phyloP scores from a whole-genome alignment of 2,329 filamentous ascomycete genomes.

The Fusarium staphyleae region DNA sequence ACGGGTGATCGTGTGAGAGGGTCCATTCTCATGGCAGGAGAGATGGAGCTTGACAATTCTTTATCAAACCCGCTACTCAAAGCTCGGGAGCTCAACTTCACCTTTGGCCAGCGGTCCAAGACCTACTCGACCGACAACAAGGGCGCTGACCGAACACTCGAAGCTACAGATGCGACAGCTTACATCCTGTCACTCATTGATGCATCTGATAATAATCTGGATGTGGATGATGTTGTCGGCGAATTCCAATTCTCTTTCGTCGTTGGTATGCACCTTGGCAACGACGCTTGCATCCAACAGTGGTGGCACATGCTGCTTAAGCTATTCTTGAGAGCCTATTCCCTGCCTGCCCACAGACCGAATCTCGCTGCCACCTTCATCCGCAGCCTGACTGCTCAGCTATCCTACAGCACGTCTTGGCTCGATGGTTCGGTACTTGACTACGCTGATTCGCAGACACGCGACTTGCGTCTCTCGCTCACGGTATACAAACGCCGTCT shows the following conservation, averaged over 20 bases:
- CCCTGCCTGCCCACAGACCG: conserved; percentile 53
- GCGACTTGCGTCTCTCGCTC: conserved; percentile 55
- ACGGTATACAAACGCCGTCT: conserved; percentile 63
- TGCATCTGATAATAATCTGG: conserved; percentile 31
- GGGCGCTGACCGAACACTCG: conserved; percentile 50
- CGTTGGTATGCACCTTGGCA: conserved; percentile 64
- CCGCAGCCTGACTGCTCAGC: conserved; percentile 60
- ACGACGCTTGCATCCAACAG: conserved; percentile 66
- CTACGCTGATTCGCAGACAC: conserved; percentile 42
- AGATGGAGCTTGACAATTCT: conserved; percentile 51
- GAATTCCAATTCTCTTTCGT: conserved; percentile 68
- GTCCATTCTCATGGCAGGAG: conserved; percentile 48
- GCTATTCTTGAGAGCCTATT: conserved; percentile 59
- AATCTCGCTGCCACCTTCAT: conserved; percentile 56
- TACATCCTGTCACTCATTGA: conserved; percentile 54
- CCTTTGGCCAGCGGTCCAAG: conserved; percentile 53
- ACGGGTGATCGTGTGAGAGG: conserved; percentile 61
- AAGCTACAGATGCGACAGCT: conserved; percentile 57
- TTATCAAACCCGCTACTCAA: conserved; percentile 46
- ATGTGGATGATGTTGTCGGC: conserved; percentile 58
- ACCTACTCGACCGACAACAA: conserved; percentile 51
- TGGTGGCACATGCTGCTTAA: conserved; percentile 65
- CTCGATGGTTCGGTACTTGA: conserved; percentile 56
- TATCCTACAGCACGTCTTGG: conserved; percentile 59
- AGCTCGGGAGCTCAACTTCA: conserved; percentile 55